A percentile compares a stretch with the other conserved stretches of the same genome.
phyloP scores from a whole-genome alignment of 2,329 filamentous ascomycete species.

The Aspergillaceae sp. region DNA sequence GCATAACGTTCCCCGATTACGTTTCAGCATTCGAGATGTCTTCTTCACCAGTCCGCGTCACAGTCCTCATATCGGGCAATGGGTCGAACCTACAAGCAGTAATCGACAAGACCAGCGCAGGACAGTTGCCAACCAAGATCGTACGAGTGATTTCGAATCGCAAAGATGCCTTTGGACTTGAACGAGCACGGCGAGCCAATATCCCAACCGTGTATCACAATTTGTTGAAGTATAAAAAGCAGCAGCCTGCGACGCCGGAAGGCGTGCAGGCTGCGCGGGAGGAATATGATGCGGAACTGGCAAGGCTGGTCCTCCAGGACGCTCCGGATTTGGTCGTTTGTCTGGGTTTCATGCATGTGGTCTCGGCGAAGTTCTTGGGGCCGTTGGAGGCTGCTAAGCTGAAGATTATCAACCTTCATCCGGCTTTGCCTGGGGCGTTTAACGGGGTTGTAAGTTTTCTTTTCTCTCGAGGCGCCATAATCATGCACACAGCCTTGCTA shows the following conservation, averaged over 20 bases:
- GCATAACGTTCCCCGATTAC: background rate
- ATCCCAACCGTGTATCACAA: slow-evolving; percentile 78
- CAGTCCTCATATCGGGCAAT: slow-evolving; percentile 63
- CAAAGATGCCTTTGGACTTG: slow-evolving; percentile 56
- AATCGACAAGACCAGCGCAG: slow-evolving; percentile 50
- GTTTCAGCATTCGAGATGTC: slow-evolving; percentile 13
- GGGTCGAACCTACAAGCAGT: slow-evolving; percentile 75
- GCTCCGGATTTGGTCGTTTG: slow-evolving; percentile 68
- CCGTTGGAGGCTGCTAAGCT: slow-evolving; percentile 56
- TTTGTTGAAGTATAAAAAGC: slow-evolving; percentile 66
- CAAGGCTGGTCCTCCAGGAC: slow-evolving; percentile 55
- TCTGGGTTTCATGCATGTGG: slow-evolving; percentile 81
- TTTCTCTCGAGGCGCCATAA: background rate
- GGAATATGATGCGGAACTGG: slow-evolving; percentile 67
- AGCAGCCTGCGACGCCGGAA: slow-evolving; percentile 49
- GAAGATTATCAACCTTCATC: slow-evolving; percentile 74
- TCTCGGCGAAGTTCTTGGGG: slow-evolving; percentile 60
- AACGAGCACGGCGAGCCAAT: slow-evolving; percentile 48
- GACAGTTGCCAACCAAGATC: slow-evolving; percentile 45
- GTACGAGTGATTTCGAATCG: slow-evolving; percentile 59
- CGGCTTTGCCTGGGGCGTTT: slow-evolving; percentile 63
- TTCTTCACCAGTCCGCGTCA: slow-evolving; percentile 41
- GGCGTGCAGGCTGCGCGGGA: slow-evolving; percentile 47
- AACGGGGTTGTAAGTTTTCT: slow-evolving; percentile 52
- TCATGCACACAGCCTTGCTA: background rate